Base-by-base conservation (phyloP, 495 filamentous ascomycete genomes). In the Penicillium paxilli region DNA sequence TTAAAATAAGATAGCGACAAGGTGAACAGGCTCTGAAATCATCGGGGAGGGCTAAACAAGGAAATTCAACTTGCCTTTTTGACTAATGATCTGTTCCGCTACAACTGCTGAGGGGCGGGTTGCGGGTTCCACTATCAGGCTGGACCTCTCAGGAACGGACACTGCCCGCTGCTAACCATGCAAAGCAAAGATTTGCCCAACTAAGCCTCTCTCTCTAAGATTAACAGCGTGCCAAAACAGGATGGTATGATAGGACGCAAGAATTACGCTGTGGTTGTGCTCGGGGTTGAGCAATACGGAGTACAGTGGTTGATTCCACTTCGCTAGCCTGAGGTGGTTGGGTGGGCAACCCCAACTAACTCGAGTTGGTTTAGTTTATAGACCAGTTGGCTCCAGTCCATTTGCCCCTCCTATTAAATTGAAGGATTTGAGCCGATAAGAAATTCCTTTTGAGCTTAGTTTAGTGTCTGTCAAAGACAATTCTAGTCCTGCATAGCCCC, bases 221-320 rank as follows among this genome's bases (percentile, higher is more conserved):
- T 22, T 42, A 11, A 42, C 9, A 9, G 20, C 40, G 40, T 23
- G 40, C 5, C 19, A 20, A 20, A n/a, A 22, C 21, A 23, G 19
- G 40, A 42, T 42, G 40, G 40, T 42, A 42, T 42, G 40, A 42
- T 42, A 42, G 40, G 40, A 42, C 40, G 21, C n/a, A 10, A 14
- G n/a, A 42, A 42, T 42, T 14, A 42, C 40, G 30, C 11, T n/a
- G n/a, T n/a, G n/a, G n/a, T n/a, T n/a, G n/a, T n/a, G n/a, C n/a
- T n/a, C n/a, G n/a, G n/a, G n/a, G n/a, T n/a, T n/a, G 40, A 23
- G 40, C 20, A 20, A 37, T 37, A 14, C 14, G 17, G 19, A 19
- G 23, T 42, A 21, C 23, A 9, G 8, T 12, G 40, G 8, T 42
- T 21, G 20, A 22, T 23, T 42, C 35, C 35, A 38, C 35, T 6